phyloP scores from a whole-genome alignment of 148 eudicot genomes.

The Vaccinium corymbosum region DNA sequence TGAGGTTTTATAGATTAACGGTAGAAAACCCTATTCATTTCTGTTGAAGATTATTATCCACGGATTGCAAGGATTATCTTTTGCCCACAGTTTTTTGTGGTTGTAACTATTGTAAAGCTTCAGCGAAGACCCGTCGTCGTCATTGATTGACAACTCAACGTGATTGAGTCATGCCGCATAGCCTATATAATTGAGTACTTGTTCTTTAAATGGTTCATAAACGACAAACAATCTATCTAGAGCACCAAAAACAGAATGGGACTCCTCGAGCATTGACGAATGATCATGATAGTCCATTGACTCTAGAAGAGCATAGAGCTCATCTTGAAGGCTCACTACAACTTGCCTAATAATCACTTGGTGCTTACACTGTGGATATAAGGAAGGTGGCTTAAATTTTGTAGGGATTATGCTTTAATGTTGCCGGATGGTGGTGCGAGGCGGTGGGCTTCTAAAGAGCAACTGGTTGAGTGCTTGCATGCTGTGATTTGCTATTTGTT shows the following conservation, averaged over 20 bases:
- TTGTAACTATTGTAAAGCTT: constrained; percentile 9
- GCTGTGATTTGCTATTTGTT: too few species aligned
- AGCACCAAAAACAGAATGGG: constrained; percentile 9
- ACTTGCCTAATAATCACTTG: constrained; percentile 2
- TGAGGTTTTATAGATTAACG: too few species aligned
- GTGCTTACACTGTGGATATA: too few species aligned
- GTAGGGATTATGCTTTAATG: too few species aligned
- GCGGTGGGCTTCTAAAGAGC: too few species aligned
- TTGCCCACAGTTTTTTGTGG: background rate
- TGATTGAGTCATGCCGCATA: background rate
- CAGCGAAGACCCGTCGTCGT: background rate
- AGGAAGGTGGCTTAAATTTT: too few species aligned
- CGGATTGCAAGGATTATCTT: background rate
- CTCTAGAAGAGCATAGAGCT: constrained; percentile 3
- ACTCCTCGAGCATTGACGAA: background rate
- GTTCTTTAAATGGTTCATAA: constrained; percentile 7
- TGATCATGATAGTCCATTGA: background rate
- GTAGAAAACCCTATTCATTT: too few species aligned
- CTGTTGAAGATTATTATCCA: too few species aligned
- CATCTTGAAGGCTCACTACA: constrained; percentile 9
- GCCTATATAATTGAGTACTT: background rate
- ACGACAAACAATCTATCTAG: background rate
- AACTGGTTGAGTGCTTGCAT: too few species aligned
- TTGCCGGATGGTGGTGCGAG: too few species aligned
- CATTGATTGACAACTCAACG: background rate